Evolutionary conservation across 495 filamentous ascomycete species (phyloP).

Genomic region (Tuber borchii): DNA sequence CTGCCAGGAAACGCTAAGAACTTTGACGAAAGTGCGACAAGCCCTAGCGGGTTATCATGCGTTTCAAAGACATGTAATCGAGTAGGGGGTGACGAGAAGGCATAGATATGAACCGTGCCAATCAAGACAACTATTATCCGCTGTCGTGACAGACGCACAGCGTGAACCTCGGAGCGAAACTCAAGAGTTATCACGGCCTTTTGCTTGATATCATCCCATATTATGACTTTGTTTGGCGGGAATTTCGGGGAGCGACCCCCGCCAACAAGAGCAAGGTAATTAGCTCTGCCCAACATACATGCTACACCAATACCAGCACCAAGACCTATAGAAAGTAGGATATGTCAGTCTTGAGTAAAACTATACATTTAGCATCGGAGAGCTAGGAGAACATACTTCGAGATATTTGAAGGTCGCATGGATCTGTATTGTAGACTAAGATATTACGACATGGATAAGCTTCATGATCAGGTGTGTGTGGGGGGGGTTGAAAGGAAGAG

Average conservation of each 20-base stretch:
- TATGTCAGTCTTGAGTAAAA: constrained; percentile 9
- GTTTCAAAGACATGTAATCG: constrained; percentile 76
- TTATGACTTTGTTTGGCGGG: constrained; percentile 78
- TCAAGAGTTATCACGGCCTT: constrained; percentile 67
- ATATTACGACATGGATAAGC: constrained; percentile 21
- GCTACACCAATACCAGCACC: constrained; percentile 76
- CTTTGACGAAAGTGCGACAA: constrained; percentile 69
- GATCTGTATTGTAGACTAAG: constrained; percentile 68
- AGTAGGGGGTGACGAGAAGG: constrained; percentile 66
- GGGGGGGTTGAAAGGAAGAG: constrained; percentile 19
- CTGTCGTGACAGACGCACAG: constrained; percentile 68
- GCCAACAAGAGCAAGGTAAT: constrained; percentile 83
- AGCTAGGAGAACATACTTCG: constrained; percentile 50
- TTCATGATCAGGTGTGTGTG: background rate
- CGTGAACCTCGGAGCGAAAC: constrained; percentile 66
- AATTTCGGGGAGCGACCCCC: constrained; percentile 83
- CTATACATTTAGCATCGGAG: background rate
- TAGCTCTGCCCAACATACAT: constrained; percentile 81
- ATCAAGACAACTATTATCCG: constrained; percentile 75
- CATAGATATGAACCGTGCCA: constrained; percentile 76
- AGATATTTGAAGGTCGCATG: constrained; percentile 65
- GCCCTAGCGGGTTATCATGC: constrained; percentile 72
- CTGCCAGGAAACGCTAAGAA: constrained; percentile 75
- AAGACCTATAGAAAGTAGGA: constrained; percentile 54
- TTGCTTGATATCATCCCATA: constrained; percentile 85